phyloP scores from a whole-genome alignment of 2,329 filamentous ascomycete genomes.

The Waltergamsia citrina region DNA sequence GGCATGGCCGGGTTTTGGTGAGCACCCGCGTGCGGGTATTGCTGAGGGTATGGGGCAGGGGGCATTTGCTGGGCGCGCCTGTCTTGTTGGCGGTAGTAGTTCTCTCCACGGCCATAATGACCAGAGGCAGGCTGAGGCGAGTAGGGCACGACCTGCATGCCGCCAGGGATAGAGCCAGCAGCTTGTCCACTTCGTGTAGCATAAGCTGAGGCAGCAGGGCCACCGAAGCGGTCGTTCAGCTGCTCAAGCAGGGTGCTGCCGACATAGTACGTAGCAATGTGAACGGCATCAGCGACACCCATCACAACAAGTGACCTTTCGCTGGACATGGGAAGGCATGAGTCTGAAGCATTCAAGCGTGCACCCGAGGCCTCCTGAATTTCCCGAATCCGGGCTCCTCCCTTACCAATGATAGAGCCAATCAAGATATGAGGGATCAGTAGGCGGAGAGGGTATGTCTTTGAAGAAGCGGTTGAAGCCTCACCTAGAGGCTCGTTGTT shows the following conservation, averaged over 20 bases:
- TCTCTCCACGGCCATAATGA: slow-evolving; percentile 85
- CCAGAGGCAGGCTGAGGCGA: slow-evolving; percentile 87
- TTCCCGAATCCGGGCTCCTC: slow-evolving; percentile 89
- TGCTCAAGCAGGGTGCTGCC: slow-evolving; percentile 97
- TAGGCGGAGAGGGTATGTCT: slow-evolving; percentile 92
- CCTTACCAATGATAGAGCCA: slow-evolving; percentile 97
- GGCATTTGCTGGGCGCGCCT: slow-evolving; percentile 39
- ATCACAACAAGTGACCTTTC: slow-evolving; percentile 97
- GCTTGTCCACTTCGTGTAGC: slow-evolving; percentile 90
- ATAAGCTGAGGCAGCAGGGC: slow-evolving; percentile 93
- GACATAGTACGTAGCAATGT: slow-evolving; percentile 98
- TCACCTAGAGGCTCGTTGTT: slow-evolving; percentile 92
- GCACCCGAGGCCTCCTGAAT: slow-evolving; percentile 97
- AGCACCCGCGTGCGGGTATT: slow-evolving; percentile 54
- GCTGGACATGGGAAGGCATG: slow-evolving; percentile 86
- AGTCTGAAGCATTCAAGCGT: slow-evolving; percentile 90
- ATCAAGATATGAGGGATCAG: slow-evolving; percentile 96
- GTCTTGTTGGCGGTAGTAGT: slow-evolving; percentile 65
- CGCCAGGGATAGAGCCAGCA: slow-evolving; percentile 86
- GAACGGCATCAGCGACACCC: slow-evolving; percentile 94
- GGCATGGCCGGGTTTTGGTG: slow-evolving; percentile 54
- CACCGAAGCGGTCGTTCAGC: slow-evolving; percentile 91
- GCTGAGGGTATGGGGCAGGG: slow-evolving; percentile 61
- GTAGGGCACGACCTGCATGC: slow-evolving; percentile 99
- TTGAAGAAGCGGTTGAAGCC: slow-evolving; percentile 84